Evolutionary conservation across 2,329 filamentous ascomycete species (phyloP).

Genomic region (Fusarium udum): DNA sequence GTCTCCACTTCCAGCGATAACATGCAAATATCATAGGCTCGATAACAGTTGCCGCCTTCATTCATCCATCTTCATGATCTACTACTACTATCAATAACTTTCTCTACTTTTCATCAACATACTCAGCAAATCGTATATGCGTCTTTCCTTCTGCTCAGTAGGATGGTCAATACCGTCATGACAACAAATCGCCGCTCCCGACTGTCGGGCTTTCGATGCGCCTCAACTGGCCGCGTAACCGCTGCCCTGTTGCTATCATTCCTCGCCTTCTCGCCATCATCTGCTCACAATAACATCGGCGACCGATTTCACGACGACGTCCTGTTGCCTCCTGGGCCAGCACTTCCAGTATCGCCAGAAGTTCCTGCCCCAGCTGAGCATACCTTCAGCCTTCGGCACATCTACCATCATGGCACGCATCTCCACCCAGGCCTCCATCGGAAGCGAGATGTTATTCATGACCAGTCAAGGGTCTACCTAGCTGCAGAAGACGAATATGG

Average conservation of each 20-base stretch:
- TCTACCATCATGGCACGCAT: slow-evolving; percentile 91
- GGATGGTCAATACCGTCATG: slow-evolving; percentile 34
- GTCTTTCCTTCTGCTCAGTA: neutral
- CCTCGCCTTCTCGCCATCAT: slow-evolving; percentile 65
- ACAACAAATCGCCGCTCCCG: slow-evolving; percentile 27
- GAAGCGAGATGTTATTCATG: slow-evolving; percentile 73
- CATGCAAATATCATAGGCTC: slow-evolving; percentile 45
- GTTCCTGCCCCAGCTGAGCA: slow-evolving; percentile 62
- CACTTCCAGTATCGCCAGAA: slow-evolving; percentile 55
- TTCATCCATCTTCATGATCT: slow-evolving; percentile 15
- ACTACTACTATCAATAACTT: slow-evolving; percentile 7
- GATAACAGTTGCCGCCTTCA: slow-evolving; percentile 30
- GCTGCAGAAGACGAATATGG: slow-evolving; percentile 66
- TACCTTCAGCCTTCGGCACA: slow-evolving; percentile 79
- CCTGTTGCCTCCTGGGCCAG: slow-evolving; percentile 52
- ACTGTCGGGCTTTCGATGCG: slow-evolving; percentile 49
- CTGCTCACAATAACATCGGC: slow-evolving; percentile 48
- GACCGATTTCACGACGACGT: slow-evolving; percentile 54
- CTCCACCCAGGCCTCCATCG: slow-evolving; percentile 80
- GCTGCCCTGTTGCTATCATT: slow-evolving; percentile 72
- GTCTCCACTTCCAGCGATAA: slow-evolving; percentile 30
- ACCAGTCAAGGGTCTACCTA: slow-evolving; percentile 66
- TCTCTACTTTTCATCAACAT: slow-evolving; percentile 18
- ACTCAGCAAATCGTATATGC: slow-evolving; percentile 7
- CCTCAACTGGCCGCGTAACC: slow-evolving; percentile 70